phyloP scores from a whole-genome alignment of 345 rosid species.

The Psidium friedrichsthalianum region DNA sequence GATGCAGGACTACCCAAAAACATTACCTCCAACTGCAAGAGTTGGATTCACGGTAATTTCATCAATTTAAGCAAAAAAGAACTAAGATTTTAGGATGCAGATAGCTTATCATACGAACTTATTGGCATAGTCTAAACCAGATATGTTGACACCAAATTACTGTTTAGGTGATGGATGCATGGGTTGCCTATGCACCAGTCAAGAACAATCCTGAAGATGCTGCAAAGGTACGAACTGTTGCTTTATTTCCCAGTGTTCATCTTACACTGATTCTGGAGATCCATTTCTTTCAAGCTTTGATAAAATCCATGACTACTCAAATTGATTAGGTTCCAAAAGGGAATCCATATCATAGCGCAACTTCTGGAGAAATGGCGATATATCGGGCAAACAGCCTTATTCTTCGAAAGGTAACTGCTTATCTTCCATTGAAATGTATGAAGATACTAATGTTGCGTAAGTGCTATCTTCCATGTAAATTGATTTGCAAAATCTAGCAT shows the following conservation, averaged over 20 bases:
- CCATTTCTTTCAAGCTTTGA: background rate
- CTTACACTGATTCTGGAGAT: background rate
- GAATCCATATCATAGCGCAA: constrained; percentile 91
- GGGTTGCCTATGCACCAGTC: constrained; percentile 94
- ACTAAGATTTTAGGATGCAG: background rate
- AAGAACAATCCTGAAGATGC: constrained; percentile 94
- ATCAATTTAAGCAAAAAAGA: background rate
- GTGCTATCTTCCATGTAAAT: background rate
- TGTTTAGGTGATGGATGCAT: constrained; percentile 63
- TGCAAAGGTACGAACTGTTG: constrained; percentile 47
- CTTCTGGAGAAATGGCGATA: constrained; percentile 91
- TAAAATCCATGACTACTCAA: background rate
- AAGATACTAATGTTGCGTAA: background rate
- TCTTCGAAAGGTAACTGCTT: constrained; percentile 46
- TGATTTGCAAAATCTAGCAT: background rate
- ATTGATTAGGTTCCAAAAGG: constrained; percentile 67
- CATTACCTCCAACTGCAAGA: constrained; percentile 71
- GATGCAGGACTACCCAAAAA: constrained; percentile 99
- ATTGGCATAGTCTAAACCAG: background rate
- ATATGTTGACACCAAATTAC: background rate
- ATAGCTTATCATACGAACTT: background rate
- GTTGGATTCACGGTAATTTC: constrained; percentile 86
- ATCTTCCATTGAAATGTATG: background rate
- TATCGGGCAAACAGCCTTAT: constrained; percentile 69
- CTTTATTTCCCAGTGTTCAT: background rate